Percentiles rank a stretch among this genome's conserved stretches.
Conservation (phyloP, 306 rosid species). For the Castanea mollissima region DNA sequence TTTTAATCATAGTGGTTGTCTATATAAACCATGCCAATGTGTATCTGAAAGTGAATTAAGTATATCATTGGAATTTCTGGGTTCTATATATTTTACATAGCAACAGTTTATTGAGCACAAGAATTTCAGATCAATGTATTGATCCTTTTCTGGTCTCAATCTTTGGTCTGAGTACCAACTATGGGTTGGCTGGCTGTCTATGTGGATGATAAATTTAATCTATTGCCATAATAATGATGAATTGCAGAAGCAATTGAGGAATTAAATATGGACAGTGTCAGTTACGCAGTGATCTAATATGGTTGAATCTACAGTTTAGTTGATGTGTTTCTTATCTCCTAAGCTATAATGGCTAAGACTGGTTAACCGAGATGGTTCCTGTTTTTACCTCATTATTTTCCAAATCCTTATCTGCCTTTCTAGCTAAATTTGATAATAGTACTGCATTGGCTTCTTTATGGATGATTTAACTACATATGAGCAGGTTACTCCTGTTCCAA, state of each 20-base stretch:
- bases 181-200: not conserved
- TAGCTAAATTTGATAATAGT: constrained; percentile 12
- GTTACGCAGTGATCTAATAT: not conserved
- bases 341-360: constrained; percentile 10
- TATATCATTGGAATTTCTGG: not conserved
- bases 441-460: not conserved
- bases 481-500: constrained; percentile 58
- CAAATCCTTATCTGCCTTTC: not conserved
- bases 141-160: not conserved
- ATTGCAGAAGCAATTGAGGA: not conserved
- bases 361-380: constrained; percentile 9
- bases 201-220: not conserved
- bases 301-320: not conserved
- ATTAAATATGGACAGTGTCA: not conserved
- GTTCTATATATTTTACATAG: not conserved
- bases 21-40: not conserved
- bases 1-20: not conserved
- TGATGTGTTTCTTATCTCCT: constrained; percentile 4
- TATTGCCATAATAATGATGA: not conserved
- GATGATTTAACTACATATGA: constrained; percentile 25
- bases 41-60: not conserved
- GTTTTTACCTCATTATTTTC: not conserved
- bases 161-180: not conserved
- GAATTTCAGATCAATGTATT: not conserved
- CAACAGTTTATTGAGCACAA: not conserved